Base-by-base conservation (phyloP, 306 rosid species). In the Lablab purpureus region DNA sequence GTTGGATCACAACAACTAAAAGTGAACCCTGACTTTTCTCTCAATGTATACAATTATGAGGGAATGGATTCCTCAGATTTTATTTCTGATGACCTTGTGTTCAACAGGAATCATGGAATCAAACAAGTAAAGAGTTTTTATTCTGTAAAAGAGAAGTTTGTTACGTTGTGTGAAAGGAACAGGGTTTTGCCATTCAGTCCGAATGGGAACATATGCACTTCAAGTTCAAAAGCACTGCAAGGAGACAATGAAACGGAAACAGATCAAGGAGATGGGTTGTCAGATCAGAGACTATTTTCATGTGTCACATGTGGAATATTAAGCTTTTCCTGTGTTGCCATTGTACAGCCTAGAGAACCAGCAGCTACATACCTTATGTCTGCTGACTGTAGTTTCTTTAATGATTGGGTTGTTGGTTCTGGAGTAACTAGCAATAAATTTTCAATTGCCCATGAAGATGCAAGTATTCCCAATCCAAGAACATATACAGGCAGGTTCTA, bases 241-340 rank as follows among this genome's bases (percentile, higher is more conserved):
- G 56, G 81, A 49, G 84, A 47, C 60, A 40, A 36, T 50, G 86
- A 91, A 81, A 75, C 69, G 55, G 88, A 88, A 74, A 84, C 82
- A 45, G 56, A 50, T 62, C 87, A 88, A 25, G 84, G 74, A 52
- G 90, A 91, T 81, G 93, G 92, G 34, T 78, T 91, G 74, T 89
- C 99, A 54, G 96, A 96, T 54, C 96, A 96, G 84, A 91, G 96
- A 84, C 81, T 96, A 32, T 93, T 96, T 88, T 93, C 99, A 30
- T 96, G 99, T 51, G 99, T 93, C 82, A 91, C 98, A 4, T 96
- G 99, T 83, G 99, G 99, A 59, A 88, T 93, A 83, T 85, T 96
- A 83, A 85, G 96, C 89, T 96, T 96, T 88, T 88, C 97, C 45
- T 96, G 99, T 81, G 94, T 91, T 43, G 99, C 99, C 60, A 83